Conservation (phyloP, 352 stramenopile species). For the Pythium sp. region DNA sequence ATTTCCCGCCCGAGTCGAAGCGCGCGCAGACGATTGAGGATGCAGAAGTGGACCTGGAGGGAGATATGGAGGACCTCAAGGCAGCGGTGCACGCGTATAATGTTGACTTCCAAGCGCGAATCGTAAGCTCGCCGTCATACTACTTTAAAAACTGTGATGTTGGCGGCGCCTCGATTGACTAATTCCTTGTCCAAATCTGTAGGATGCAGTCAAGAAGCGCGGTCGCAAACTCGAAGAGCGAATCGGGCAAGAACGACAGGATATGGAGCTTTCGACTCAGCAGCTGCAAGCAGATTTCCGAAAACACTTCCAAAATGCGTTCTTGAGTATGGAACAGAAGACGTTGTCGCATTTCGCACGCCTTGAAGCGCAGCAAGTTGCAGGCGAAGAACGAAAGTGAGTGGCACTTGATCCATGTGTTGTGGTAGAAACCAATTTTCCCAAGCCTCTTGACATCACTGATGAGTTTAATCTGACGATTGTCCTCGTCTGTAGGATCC, state of each 20-base stretch:
- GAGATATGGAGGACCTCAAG: conserved; percentile 85
- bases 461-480: not conserved
- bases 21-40: conserved; percentile 67
- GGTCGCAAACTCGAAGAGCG: conserved; percentile 49
- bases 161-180: not conserved
- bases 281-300: conserved; percentile 41
- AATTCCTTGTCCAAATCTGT: not conserved
- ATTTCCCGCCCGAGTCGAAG: conserved; percentile 72
- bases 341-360: conserved; percentile 57
- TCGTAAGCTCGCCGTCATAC: conserved; percentile 36
- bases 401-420: conserved; percentile 1
- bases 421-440: not conserved
- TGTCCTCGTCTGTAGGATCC: conserved; percentile 28
- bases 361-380: conserved; percentile 51
- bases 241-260: conserved; percentile 49
- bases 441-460: not conserved
- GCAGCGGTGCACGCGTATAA: conserved; percentile 78
- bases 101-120: conserved; percentile 74
- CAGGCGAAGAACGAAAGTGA: conserved; percentile 44
- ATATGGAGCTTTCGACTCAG: conserved; percentile 58
- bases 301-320: conserved; percentile 48
- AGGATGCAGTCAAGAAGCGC: conserved; percentile 72
- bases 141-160: not conserved
- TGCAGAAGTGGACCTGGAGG: conserved; percentile 67
- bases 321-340: conserved; percentile 55